Base-by-base conservation (phyloP, 495 filamentous ascomycete species). In the Tirmania nivea region DNA sequence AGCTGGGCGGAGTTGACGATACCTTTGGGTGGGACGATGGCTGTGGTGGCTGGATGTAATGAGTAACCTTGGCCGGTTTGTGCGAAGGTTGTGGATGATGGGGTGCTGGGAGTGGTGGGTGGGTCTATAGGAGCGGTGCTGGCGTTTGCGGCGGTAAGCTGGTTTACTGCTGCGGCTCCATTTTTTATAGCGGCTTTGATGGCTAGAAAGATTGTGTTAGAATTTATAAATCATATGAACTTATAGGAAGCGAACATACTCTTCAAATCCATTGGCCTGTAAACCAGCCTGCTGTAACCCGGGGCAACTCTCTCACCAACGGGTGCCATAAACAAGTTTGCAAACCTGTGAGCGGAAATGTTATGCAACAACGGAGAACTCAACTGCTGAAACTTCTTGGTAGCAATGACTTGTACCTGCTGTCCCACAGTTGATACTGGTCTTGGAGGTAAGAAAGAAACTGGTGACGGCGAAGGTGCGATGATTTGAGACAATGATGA, bases 1-100 rank as follows among this genome's bases (percentile, higher is more conserved):
- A 97, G 71, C 64, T 97, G 90, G 3, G 79, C 75, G n/a, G 79
- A 84, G 68, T 96, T 97, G 64, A 97, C 83, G 55, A 97, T 92
- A 6, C 78, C 86, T 60, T 80, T 83, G 2, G 90, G 90, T 16
- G 90, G 89, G 1, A 88, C 73, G 35, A 61, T 64, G 31, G 57
- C 87, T 68, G 48, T 93, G 83, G 50, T 80, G 35, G 62, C 75
- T 3, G 70, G 80, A 52, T 81, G 76, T 1, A 79, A 80, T 11
- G 92, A 69, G 69, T 75, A 76, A 8, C 39, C 39, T 45, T 45
- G 39, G 12, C 14, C 17, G 1, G 39, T 45, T 19, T 55, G 54
- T 25, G 52, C 52, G 7, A 61, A 55, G 20, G 54, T 58, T 34
- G 85, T 68, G 36, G 12, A 88, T 69, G 47, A 94, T 68, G 47